Evolutionary conservation across 2,329 filamentous ascomycete genomes (phyloP), one percentile per base, ranked within the genome.

Genomic region (Coleophoma eucalyptorum): DNA sequence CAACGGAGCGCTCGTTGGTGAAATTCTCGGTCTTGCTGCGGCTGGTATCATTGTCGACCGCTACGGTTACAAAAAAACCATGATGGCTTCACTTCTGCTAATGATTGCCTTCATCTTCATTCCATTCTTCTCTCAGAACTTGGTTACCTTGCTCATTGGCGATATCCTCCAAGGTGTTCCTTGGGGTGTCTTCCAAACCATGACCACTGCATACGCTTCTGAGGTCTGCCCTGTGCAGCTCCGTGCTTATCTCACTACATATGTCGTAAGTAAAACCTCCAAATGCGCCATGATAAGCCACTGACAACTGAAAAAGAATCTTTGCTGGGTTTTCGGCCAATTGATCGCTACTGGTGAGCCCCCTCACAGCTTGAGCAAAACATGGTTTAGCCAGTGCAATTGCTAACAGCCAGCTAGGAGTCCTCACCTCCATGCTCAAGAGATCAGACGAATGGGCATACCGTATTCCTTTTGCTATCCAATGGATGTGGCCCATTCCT

Each of bases 271-370:
- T 31, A 26, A 5, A 26, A 16, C 35, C 15, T 8, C 35, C 31
- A 3, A 10, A 7, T 61, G 67, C 2, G 60, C 21, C 19, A 44
- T 26, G 3, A 13, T 5, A 32, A 44, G 6, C n/a, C 42, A 15
- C 6, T 31, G 19, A 20, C n/a, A 15, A 44, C 12, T 44, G 11
- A 26, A 15, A 46, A 72, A 76, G 54, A 78, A 78, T 60, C 70
- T 78, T 54, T 79, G 77, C 68, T 81, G 77, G 76, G 76, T 64
- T 4, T 57, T 77, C 6, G 74, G 75, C 21, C 74, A 77, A 55
- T 60, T 77, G 43, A 72, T 77, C 48, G 74, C 72, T 18, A 68
- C 75, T 38, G 26, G 26, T 26, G 26, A 26, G 26, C 26, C 6
- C 10, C 26, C 26, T 26, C 26, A 26, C 26, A 5, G 5, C 26